Conservation (phyloP, 495 filamentous ascomycete species). For the Penicillium bovifimosum region DNA sequence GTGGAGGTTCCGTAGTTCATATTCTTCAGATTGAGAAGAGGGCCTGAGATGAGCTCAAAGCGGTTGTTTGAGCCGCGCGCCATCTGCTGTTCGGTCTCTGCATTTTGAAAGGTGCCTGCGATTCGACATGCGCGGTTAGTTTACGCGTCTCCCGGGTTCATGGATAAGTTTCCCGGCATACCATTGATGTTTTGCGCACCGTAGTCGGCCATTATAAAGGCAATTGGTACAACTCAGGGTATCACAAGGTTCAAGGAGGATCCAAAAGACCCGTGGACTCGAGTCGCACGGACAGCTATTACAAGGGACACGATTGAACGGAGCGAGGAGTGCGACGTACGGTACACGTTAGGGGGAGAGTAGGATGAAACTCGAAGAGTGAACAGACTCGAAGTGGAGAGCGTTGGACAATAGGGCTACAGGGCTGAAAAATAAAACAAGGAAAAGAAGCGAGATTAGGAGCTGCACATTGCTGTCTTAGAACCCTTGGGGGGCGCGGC, state of each 20-base stretch:
- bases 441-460: conserved; percentile 14
- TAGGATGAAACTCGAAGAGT: not conserved
- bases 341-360: not conserved
- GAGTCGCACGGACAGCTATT: conserved; percentile 8
- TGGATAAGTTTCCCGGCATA: not conserved
- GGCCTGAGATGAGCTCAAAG: conserved; percentile 60
- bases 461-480: conserved; percentile 7
- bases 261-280: conserved; percentile 4
- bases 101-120: conserved; percentile 16
- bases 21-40: conserved; percentile 76
- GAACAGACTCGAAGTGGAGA: conserved; percentile 3
- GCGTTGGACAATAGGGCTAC: conserved; percentile 17
- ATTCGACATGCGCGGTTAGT: not conserved
- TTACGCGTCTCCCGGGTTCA: not conserved
- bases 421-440: conserved; percentile 17
- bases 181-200: conserved; percentile 12
- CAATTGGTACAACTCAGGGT: conserved; percentile 6
- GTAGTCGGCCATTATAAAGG: conserved; percentile 11
- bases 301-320: not conserved
- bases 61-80: conserved; percentile 10
- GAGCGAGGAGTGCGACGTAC: not conserved
- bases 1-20: conserved; percentile 58
- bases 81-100: conserved; percentile 6
- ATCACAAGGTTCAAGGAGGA: not conserved
- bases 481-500: conserved; percentile 9